phyloP scores from a whole-genome alignment of 371 early-diverging fungal genomes.

The Syncephalis plumigaleata region DNA sequence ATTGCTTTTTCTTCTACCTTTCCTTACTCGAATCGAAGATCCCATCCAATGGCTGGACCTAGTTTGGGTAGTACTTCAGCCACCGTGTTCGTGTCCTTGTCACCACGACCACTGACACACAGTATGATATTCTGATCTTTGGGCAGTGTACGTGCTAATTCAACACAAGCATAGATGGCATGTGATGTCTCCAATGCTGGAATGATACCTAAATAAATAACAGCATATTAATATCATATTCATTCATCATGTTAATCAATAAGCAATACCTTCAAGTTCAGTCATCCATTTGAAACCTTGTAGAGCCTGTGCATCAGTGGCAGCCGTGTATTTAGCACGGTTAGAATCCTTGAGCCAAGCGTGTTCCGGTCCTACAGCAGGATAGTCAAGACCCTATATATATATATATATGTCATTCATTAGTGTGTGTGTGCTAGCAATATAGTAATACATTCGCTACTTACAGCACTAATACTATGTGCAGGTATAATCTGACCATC shows the following conservation, averaged over 20 bases:
- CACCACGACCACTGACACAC: conserved; percentile 88
- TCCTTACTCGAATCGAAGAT: conserved; percentile 32
- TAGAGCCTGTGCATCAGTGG: conserved; percentile 73
- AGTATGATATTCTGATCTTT: conserved; percentile 72
- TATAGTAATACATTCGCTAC: too few relatives aligned
- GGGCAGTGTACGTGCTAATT: conserved; percentile 58
- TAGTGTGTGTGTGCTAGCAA: too few relatives aligned
- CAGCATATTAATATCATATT: neutral
- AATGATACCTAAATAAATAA: conserved; percentile 32
- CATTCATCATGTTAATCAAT: conserved; percentile 8
- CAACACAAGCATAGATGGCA: conserved; percentile 68
- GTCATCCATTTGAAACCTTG: conserved; percentile 74
- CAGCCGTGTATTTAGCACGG: conserved; percentile 72
- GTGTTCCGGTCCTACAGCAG: conserved; percentile 95
- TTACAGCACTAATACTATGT: conserved; percentile 78
- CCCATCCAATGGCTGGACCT: conserved; percentile 90
- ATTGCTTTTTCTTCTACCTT: too few relatives aligned
- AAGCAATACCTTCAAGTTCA: conserved; percentile 86
- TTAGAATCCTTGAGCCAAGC: conserved; percentile 75
- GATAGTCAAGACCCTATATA: conserved; percentile 71
- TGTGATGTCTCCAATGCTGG: conserved; percentile 92
- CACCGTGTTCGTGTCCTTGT: conserved; percentile 92
- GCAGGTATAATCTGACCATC: conserved; percentile 92
- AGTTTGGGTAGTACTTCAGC: conserved; percentile 76
- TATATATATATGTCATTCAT: too few relatives aligned